A percentile compares a stretch with the other conserved stretches of the same genome.
These are phyloP conservation scores for Coprinopsis sp. DNA, from an alignment of 768 basidiomycete species.

Conservation along the genomic window DNA sequence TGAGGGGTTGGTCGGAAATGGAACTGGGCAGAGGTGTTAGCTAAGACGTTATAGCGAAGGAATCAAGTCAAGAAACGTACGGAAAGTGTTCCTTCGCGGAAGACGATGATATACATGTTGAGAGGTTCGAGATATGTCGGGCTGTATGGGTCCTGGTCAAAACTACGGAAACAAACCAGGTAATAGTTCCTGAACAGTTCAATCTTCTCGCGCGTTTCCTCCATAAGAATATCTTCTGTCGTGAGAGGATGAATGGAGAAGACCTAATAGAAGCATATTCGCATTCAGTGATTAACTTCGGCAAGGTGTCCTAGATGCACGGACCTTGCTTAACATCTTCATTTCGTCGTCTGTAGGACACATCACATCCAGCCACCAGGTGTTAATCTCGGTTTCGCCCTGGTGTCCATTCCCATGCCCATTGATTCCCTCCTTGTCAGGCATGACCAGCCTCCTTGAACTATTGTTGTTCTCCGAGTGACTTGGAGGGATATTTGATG, in stretches of 20 bases:
- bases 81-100: slow-evolving; percentile 92
- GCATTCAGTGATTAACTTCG: no score
- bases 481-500: neutral
- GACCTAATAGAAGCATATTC: slow-evolving; percentile 48
- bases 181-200: slow-evolving; percentile 99
- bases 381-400: slow-evolving; percentile 61
- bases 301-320: slow-evolving; percentile 10
- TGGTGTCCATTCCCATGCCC: neutral
- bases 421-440: neutral
- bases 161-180: slow-evolving; percentile 97
- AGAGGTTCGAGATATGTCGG: slow-evolving; percentile 96
- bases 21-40: slow-evolving; percentile 50
- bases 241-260: slow-evolving; percentile 97
- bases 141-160: slow-evolving; percentile 97
- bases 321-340: slow-evolving; percentile 90
- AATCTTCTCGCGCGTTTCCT: slow-evolving; percentile 99
- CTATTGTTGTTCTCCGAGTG: slow-evolving; percentile 6
- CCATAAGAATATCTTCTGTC: slow-evolving; percentile 99
- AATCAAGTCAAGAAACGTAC: slow-evolving; percentile 44
- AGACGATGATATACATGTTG: slow-evolving; percentile 99
- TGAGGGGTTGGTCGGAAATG: slow-evolving; percentile 97
- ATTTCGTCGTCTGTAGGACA: slow-evolving; percentile 98
- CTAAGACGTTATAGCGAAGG: neutral
- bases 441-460: slow-evolving; percentile 9
- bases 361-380: slow-evolving; percentile 96